Evolutionary conservation across 768 basidiomycete genomes (phyloP), one percentile per base, ranked within the genome.

Genomic region (Coprinopsis cinerea): DNA sequence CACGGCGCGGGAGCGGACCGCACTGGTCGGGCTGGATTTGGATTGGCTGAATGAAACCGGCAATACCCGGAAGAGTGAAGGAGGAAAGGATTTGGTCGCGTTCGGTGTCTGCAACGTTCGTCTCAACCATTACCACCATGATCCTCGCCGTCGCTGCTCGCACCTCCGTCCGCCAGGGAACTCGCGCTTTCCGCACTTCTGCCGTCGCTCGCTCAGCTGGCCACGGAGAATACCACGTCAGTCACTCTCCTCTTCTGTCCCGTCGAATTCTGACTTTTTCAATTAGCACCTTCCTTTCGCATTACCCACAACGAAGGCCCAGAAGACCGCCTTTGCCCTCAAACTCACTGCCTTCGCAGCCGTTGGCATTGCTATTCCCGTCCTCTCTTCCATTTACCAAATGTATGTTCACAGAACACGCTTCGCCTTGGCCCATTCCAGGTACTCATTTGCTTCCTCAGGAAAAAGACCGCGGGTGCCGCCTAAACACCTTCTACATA

Each of bases 311-410:
- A 66, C 75, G 51, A 79, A 71, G n/a, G n/a, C n/a, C n/a, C n/a
- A n/a, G 49, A 81, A 76, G 57, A 53, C 57, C n/a, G 53, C 65
- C 10, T 82, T 80, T 51, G 82, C 63, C 3, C 41, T 67, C 43
- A 84, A 82, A 65, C 53, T 82, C 45, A 53, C 61, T 22, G 47
- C 61, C 4, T 80, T 70, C 64, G 71, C 89, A 48, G 42, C 62
- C 13, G 52, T 68, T 11, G 87, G 85, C 11, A 85, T 87, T 64
- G 64, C 75, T 49, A 77, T 88, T 53, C 87, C 87, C 23, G 81
- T 89, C 64, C 55, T 74, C 47, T 85, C 85, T 4, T 69, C 78
- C 3, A 64, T 60, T 32, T 79, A 74, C 60, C 85, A 88, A 64
- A 54, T 89, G 87, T 89, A 57, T 55, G 87, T 70, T 15, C 48